Percentiles rank a stretch among this genome's conserved stretches.
Evolutionary conservation across 2,329 filamentous ascomycete species (phyloP).

Genomic region (Pestalotiopsis sp.): DNA sequence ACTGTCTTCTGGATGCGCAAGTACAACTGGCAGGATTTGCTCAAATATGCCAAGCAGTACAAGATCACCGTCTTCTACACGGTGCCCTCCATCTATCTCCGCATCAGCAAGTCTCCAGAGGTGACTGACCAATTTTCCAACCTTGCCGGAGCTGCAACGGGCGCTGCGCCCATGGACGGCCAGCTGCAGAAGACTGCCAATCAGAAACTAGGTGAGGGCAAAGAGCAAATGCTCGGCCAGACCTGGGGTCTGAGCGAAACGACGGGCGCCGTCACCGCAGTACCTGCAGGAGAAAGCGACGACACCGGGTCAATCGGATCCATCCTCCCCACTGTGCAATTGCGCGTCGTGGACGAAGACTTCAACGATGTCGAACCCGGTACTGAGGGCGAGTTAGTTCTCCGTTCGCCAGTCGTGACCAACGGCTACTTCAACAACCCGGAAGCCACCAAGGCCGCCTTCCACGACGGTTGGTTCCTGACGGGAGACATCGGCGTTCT

Average conservation of each 20-base stretch:
- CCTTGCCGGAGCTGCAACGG: constrained; percentile 47
- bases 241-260: constrained; percentile 62
- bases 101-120: constrained; percentile 56
- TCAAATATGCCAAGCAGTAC: constrained; percentile 50
- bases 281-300: constrained; percentile 41
- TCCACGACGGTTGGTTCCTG: constrained; percentile 68
- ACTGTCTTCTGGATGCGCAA: constrained; percentile 59
- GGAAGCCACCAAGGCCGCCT: constrained; percentile 63
- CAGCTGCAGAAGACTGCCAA: constrained; percentile 53
- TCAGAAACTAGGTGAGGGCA: constrained; percentile 44
- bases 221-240: constrained; percentile 45
- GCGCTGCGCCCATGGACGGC: constrained; percentile 58
- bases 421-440: constrained; percentile 73
- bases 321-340: constrained; percentile 39
- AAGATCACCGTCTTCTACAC: constrained; percentile 56
- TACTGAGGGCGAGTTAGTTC: constrained; percentile 62
- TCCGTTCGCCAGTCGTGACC: constrained; percentile 72
- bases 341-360: constrained; percentile 41
- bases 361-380: constrained; percentile 41
- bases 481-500: constrained; percentile 79
- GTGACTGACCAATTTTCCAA: constrained; percentile 57
- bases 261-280: constrained; percentile 46
- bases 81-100: constrained; percentile 61
- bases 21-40: constrained; percentile 57
- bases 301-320: constrained; percentile 49